Evolutionary conservation across 805 yeast species (phyloP), one percentile per base, ranked within the genome.

Genomic region (Monosporozyma aerobia): DNA sequence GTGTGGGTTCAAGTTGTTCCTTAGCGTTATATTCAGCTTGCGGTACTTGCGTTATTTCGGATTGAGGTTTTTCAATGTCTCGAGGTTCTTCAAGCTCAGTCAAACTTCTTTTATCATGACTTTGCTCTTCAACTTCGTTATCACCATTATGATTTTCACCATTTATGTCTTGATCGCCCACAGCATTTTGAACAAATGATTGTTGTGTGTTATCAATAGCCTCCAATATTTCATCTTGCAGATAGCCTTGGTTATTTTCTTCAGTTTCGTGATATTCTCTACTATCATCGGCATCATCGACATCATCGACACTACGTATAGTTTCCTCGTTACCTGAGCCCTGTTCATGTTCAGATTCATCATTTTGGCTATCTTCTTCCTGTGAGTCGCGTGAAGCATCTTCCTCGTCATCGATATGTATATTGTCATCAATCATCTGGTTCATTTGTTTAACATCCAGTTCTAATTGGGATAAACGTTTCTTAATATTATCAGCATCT

Each of bases 381-480:
- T 47, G 22, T 47, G 30, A 5, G 32, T 47, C 13, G 22, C 35
- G 11, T 43, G n/a, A 29, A 14, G 10, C 14, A 9, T 40, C 19
- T n/a, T 39, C 50, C 13, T 30, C 25, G 14, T 50, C 57, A 43
- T 54, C 53, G 13, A 60, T 50, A 39, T 66, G 63, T 44, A 69
- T 51, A 53, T 69, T 69, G 47, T 67, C 69, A 46, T 63, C 69
- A 19, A 69, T 63, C 59, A 68, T 61, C 37, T 64, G 62, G 51
- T 69, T 69, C 65, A 69, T 64, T 50, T 68, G 63, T 44, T 64
- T 61, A 45, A 69, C 65, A 46, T 67, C 70, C 32, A 60, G 52
- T 52, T 69, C 72, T 33, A 69, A 64, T 39, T 67, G 69, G 5
- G 71, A 68, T 44, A 69, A 54, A 43, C 71, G 60, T 51, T 65